Evolutionary conservation across 2,329 filamentous ascomycete species (phyloP), one percentile per base, ranked within the genome.

Genomic region (Aspergillus jensenii): DNA sequence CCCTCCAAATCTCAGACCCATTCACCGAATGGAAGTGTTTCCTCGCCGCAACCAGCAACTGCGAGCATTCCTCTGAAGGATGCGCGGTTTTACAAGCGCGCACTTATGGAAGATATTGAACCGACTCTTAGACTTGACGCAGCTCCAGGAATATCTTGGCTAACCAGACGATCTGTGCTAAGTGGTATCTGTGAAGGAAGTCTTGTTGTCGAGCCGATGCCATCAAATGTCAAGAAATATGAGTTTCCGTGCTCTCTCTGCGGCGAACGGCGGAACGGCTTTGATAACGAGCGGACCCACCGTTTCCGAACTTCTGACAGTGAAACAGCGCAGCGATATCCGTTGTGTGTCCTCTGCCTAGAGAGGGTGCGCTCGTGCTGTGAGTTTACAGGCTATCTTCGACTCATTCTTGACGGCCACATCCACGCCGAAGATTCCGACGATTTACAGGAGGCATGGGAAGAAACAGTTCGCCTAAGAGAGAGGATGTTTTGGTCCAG

Each of bases 401-500:
- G 93, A 46, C 91, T 98, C 76, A 84, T 98, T 58, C 91, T 93
- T 65, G 93, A 97, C 67, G 95, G 95, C 2, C 90, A 96, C 68
- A 95, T 95, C 87, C 87, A 90, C 51, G 88, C 89, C 12, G 90
- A 93, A 47, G 90, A 90, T 56, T 85, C 89, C 40, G 91, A 95
- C 50, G 90, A 92, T 35, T 91, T 96, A 75, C 91, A 90, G 69
- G 85, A 87, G 27, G 91, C 92, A 0, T 99, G 95, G 95, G 93
- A 98, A 71, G 95, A 99, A 78, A 91, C 91, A 57, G 90, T 97
- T 11, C 86, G 89, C 31, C 76, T 98, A 48, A 84, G 95, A 51
- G 95, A 99, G 73, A 88, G 93, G 66, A 96, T 99, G 90, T 99
- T 99, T 72, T 99, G 95, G 95, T 87, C 90, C 51, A 85, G 95